These are phyloP conservation scores for Dactylellina parvicollis DNA, from an alignment of 2,329 filamentous ascomycete genomes.

Conservation along the genomic window DNA sequence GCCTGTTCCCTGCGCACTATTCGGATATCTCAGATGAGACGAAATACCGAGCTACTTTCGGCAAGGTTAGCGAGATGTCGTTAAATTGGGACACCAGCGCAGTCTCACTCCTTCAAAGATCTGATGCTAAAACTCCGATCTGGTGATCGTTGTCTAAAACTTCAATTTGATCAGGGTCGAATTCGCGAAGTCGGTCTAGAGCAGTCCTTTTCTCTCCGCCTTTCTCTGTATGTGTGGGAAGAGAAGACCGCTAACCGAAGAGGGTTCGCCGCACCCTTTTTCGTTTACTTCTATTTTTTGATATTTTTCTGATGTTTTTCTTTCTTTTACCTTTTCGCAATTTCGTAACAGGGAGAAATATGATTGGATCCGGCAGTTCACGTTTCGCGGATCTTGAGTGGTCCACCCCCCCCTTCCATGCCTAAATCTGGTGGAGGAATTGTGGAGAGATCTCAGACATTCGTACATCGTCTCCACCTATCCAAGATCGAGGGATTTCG, in stretches of 20 bases:
- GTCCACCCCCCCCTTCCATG: slow-evolving; percentile 11
- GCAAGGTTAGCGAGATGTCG: background rate
- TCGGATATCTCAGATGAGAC: background rate
- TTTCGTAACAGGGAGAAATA: slow-evolving; percentile 2
- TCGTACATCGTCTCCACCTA: slow-evolving; percentile 12
- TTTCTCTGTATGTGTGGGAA: no score
- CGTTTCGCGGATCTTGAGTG: slow-evolving; percentile 20
- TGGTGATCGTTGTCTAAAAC: background rate
- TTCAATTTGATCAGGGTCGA: background rate
- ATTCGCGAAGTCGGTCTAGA: no score
- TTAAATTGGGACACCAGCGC: no score
- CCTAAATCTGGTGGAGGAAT: slow-evolving; percentile 23
- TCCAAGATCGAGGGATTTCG: slow-evolving; percentile 12
- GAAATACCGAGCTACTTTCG: background rate
- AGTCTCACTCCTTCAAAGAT: background rate
- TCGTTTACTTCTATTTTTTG: slow-evolving; percentile 1
- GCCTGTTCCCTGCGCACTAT: background rate
- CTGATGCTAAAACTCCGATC: slow-evolving; percentile 10
- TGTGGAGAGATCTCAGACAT: slow-evolving; percentile 22
- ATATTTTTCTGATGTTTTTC: background rate
- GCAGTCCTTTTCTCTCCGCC: background rate
- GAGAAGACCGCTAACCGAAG: background rate
- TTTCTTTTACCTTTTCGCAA: slow-evolving; percentile 10
- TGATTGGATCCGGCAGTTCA: background rate
- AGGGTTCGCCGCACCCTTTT: no score